phyloP scores from a whole-genome alignment of 2,329 filamentous ascomycete species.

The Pseudomassariella vexata region DNA sequence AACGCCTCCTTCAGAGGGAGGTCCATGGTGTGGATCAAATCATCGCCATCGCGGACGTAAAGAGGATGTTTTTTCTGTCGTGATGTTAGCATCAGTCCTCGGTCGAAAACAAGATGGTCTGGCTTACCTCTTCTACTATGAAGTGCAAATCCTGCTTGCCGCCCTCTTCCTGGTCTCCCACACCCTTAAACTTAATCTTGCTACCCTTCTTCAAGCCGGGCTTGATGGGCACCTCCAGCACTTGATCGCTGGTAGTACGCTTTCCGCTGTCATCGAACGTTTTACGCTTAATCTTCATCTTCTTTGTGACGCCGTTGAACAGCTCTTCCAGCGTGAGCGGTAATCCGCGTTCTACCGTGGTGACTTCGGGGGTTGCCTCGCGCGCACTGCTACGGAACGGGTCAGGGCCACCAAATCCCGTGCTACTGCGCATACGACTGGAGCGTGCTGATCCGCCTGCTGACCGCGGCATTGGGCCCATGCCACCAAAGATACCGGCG shows the following conservation, averaged over 20 bases:
- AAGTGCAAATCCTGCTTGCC: slow-evolving; percentile 95
- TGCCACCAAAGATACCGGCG: slow-evolving; percentile 32
- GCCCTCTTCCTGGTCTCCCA: slow-evolving; percentile 96
- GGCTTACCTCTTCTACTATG: slow-evolving; percentile 81
- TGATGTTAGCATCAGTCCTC: slow-evolving; percentile 30
- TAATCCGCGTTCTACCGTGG: slow-evolving; percentile 81
- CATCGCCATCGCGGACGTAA: slow-evolving; percentile 82
- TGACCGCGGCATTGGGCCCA: slow-evolving; percentile 37
- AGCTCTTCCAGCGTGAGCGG: slow-evolving; percentile 82
- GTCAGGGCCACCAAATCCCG: slow-evolving; percentile 11
- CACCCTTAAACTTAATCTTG: slow-evolving; percentile 96
- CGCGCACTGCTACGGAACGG: slow-evolving; percentile 28
- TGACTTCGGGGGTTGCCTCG: slow-evolving; percentile 72
- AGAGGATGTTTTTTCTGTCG: slow-evolving; percentile 76
- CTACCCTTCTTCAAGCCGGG: slow-evolving; percentile 91
- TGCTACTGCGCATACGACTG: slow-evolving; percentile 33
- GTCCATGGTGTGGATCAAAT: slow-evolving; percentile 72
- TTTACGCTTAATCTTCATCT: slow-evolving; percentile 98
- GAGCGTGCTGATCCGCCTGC: slow-evolving; percentile 14
- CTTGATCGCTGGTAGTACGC: slow-evolving; percentile 79
- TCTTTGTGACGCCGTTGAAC: slow-evolving; percentile 83
- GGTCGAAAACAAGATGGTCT: slow-evolving; percentile 5
- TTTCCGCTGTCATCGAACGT: slow-evolving; percentile 83
- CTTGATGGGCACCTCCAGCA: slow-evolving; percentile 93
- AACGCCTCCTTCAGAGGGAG: slow-evolving; percentile 89